Evolutionary conservation across 2,329 filamentous ascomycete species (phyloP), one percentile per base, ranked within the genome.

Genomic region (Escovopsis sp.): DNA sequence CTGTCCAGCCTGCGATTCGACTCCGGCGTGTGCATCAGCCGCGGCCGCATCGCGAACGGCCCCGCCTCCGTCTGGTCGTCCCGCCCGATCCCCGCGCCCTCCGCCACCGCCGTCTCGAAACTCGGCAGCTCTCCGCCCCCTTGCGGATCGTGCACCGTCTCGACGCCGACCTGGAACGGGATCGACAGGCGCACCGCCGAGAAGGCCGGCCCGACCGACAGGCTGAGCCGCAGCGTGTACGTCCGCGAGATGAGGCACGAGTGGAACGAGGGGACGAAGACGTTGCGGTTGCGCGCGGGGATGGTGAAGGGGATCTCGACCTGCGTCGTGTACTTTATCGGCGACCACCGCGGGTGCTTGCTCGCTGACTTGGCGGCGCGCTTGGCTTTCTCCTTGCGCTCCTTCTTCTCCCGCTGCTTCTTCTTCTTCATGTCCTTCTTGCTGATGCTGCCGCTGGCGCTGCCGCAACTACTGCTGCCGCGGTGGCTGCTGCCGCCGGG

Each of bases 211-310:
- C 62, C 65, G 3, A 62, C 58, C 1, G 61, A 61, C 5, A 76
- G 45, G 7, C 58, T 61, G 6, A 76, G 51, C 48, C 67, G 64
- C 27, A 76, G 52, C 5, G 67, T 63, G 54, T 77, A 77, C n/a
- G 66, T 65, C 24, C 73, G 67, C 7, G 70, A 71, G 32, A 65
- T 59, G 53, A 76, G 67, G 59, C 73, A 77, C 8, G 68, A 70
- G 58, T 76, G 70, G 51, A 76, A 77, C 5, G 70, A 71, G 0
- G 73, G 73, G 16, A 76, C 47, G 48, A 75, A 72, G 8, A 66
- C 60, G 53, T 67, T 71, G 51, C 63, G 67, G 55, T 64, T 67
- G 25, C 57, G 53, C 8, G 58, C 54, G 4, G 71, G 69, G 29
- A 76, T 53, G 13, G 56, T 52, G 44, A 77, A 58, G 1, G 72